Evolutionary conservation across 116 monocot species (phyloP).

Genomic region (Cymodocea nodosa): DNA sequence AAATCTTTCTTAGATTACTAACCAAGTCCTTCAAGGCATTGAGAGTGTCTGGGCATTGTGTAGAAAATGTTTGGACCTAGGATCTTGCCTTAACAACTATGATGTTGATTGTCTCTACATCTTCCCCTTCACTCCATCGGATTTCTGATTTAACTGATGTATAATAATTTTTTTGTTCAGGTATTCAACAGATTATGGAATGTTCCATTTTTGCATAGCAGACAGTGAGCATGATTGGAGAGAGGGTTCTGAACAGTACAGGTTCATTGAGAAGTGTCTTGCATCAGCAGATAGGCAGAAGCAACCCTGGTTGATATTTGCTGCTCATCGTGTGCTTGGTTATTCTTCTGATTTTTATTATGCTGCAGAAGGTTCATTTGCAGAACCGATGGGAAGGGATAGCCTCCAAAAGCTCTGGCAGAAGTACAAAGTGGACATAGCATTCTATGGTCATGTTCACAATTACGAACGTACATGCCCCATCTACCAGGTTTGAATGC

Average conservation of each 20-base stretch:
- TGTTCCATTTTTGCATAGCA: conserved; percentile 65
- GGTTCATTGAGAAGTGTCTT: conserved; percentile 71
- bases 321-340: conserved; percentile 82
- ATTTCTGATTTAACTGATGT: background rate
- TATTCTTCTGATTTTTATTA: conserved; percentile 69
- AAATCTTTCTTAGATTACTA: background rate
- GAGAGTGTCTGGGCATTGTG: no score
- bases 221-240: conserved; percentile 96
- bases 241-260: conserved; percentile 71
- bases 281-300: conserved; percentile 64
- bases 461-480: conserved; percentile 92
- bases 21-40: no score
- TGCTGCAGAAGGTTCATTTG: conserved; percentile 58
- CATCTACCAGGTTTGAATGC: conserved; percentile 53
- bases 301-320: conserved; percentile 90
- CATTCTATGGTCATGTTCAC: conserved; percentile 89
- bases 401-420: conserved; percentile 88
- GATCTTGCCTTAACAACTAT: no score
- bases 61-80: no score
- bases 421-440: conserved; percentile 78
- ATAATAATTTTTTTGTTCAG: background rate
- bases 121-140: background rate
- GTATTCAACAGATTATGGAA: conserved; percentile 24
- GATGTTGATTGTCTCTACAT: no score
- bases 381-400: conserved; percentile 78